Evolutionary conservation across 2,329 filamentous ascomycete genomes (phyloP), one percentile per base, ranked within the genome.

Genomic region (Phialophora verrucosa): DNA sequence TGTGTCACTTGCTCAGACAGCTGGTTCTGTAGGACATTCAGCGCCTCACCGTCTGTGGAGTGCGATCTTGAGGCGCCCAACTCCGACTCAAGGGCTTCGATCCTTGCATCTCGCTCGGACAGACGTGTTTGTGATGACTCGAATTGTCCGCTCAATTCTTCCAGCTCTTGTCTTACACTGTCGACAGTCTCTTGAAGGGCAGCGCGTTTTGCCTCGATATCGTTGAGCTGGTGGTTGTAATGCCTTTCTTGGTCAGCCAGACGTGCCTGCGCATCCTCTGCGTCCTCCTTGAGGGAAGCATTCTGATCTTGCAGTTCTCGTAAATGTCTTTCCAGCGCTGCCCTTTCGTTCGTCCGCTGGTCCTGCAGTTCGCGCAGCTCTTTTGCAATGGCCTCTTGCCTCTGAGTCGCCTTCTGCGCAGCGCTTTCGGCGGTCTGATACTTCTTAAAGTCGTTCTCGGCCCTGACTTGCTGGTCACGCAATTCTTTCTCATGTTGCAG

Each of bases 1-100:
- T 98, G 93, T n/a, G 88, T 85, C 0, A 99, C 91, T 75, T 98
- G 95, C 70, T 97, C 93, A 0, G 91, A 90, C 4, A 99, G 84
- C 78, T 99, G 93, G 71, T 89, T 87, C 76, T 94, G 92, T 72
- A 99, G 91, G 38, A 97, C 87, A 4, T 85, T 87, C 74, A 98
- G 85, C 0, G 92, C 95, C 71, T 97, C 93, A 0, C 88, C 88
- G 76, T 97, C 94, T 10, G 91, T 92, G 1, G 91, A 91, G 73
- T 95, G 91, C 0, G 93, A 91, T 75, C 94, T 97, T 4, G 97
- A 81, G 35, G 90, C 86, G 61, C 97, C 80, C 8, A 97, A 87
- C 62, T 98, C 92, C 0, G 91, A 88, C 78, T 98, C 93, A 10
- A 98, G 80, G 12, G 87, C 81, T 0, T 90, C 92, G 49, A 90